Evolutionary conservation across 495 filamentous ascomycete species (phyloP).

Genomic region (Hamigera avellanea): DNA sequence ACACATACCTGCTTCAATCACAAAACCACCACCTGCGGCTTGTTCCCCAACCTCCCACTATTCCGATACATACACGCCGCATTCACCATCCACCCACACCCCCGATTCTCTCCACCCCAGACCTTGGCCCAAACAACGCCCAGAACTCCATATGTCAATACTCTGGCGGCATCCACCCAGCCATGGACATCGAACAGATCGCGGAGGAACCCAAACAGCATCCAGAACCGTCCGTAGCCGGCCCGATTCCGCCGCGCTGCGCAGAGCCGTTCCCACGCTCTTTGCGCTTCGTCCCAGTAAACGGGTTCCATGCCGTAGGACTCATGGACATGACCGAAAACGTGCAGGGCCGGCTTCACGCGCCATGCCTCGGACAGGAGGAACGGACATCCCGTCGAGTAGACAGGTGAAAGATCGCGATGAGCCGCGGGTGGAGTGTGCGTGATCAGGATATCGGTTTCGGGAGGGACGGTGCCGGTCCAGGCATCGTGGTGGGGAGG

Average conservation of each 20-base stretch:
- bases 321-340: conserved; percentile 84
- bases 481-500: conserved; percentile 47
- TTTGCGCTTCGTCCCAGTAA: conserved; percentile 71
- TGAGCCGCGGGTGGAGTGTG: conserved; percentile 65
- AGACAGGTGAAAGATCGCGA: conserved; percentile 49
- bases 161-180: conserved; percentile 51
- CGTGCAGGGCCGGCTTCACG: conserved; percentile 66
- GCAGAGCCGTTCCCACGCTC: conserved; percentile 54
- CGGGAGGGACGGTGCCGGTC: conserved; percentile 54
- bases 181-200: conserved; percentile 40
- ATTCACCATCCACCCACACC: conserved; percentile 59
- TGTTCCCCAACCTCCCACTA: conserved; percentile 52
- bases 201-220: conserved; percentile 31
- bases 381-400: conserved; percentile 59
- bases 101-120: conserved; percentile 49
- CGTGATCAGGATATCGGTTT: conserved; percentile 77
- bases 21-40: conserved; percentile 46
- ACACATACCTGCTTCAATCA: conserved; percentile 3
- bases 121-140: conserved; percentile 60
- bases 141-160: conserved; percentile 50
- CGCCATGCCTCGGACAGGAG: conserved; percentile 70
- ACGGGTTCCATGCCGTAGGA: conserved; percentile 49
- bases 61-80: conserved; percentile 61
- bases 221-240: neutral
- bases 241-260: conserved; percentile 21